Evolutionary conservation across 2,329 filamentous ascomycete genomes (phyloP), one percentile per base, ranked within the genome.

Genomic region (Neophaeococcomyces aloes): DNA sequence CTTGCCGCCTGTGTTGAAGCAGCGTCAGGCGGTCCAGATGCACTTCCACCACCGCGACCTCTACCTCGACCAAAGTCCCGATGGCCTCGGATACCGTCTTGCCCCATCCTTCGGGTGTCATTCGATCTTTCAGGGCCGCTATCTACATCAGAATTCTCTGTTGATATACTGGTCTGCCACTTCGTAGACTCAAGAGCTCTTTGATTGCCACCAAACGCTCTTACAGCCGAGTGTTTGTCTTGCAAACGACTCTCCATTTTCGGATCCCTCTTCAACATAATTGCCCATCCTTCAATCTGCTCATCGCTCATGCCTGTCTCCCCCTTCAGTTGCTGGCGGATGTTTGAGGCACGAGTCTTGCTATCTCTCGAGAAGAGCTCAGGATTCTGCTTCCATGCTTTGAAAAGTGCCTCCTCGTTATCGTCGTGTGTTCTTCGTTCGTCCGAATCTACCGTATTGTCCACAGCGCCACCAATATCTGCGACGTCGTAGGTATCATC

Each of bases 401-500:
- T 74, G 70, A 85, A 94, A 0, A 98, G 69, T 0, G 67, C 65
- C 54, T 85, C 78, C 50, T 95, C 88, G 49, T 76, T 51, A 7
- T 55, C 51, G 6, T 57, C 56, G 6, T 57, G 46, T 4, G 8
- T 29, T 27, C 23, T 42, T 41, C 48, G 44, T 7, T 43, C 47
- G 34, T 51, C 50, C 2, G 47, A 50, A 31, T 53, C 49, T 2
- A 60, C 61, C 3, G 65, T 65, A 14, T 73, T 70, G 54, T 94
- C 87, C 2, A 95, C 79, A 0, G 84, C 85, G 17, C 89, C 88
- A 29, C 91, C 91, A 2, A 96, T 86, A 57, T 96, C 91, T 38
- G 79, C 86, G 1, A 81, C 78, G 56, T 98, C 91, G 59, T 98
- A 98, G 0, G 89, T 96, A 61, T 98, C 91, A 61, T 98, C 91